Evolutionary conservation across 1,139 yeast species (phyloP).

Genomic region (Pneumocystis wakefieldiae): DNA sequence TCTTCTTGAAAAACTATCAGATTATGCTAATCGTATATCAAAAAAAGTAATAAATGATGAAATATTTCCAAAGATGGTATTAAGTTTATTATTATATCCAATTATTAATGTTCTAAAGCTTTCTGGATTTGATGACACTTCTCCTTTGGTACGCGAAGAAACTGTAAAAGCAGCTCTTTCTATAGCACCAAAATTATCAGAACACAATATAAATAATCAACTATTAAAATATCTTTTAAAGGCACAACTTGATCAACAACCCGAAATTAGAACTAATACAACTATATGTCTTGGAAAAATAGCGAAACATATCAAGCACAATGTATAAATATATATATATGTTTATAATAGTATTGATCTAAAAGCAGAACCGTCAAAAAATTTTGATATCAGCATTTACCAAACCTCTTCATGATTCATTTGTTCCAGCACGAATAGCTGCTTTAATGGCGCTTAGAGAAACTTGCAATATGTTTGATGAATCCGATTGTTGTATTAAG

Average conservation of each 20-base stretch:
- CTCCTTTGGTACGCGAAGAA: conserved; percentile 62
- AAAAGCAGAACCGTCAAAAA: conserved; percentile 23
- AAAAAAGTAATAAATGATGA: conserved; percentile 45
- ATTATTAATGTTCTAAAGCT: conserved; percentile 1
- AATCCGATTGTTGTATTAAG: conserved; percentile 65
- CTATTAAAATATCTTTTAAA: conserved; percentile 67
- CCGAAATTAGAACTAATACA: conserved; percentile 77
- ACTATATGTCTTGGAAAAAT: conserved; percentile 60
- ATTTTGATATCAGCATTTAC: conserved; percentile 80
- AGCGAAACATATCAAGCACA: conserved; percentile 44
- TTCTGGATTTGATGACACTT: conserved; percentile 76
- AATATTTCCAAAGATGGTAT: conserved; percentile 47
- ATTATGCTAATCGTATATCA: conserved; percentile 37
- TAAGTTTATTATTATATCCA: not conserved
- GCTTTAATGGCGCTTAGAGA: conserved; percentile 62
- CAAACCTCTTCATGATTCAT: conserved; percentile 68
- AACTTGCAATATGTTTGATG: conserved; percentile 50
- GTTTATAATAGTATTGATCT: not conserved
- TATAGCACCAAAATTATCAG: conserved; percentile 51
- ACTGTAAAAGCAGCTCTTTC: conserved; percentile 57
- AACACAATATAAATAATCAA: conserved; percentile 77
- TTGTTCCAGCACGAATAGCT: conserved; percentile 59
- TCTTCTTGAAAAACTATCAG: conserved; percentile 48
- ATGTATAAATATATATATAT: conserved; percentile 10
- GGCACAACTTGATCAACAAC: conserved; percentile 70